Evolutionary conservation across 2,329 filamentous ascomycete genomes (phyloP).

Genomic region (Penicillium frequentans): DNA sequence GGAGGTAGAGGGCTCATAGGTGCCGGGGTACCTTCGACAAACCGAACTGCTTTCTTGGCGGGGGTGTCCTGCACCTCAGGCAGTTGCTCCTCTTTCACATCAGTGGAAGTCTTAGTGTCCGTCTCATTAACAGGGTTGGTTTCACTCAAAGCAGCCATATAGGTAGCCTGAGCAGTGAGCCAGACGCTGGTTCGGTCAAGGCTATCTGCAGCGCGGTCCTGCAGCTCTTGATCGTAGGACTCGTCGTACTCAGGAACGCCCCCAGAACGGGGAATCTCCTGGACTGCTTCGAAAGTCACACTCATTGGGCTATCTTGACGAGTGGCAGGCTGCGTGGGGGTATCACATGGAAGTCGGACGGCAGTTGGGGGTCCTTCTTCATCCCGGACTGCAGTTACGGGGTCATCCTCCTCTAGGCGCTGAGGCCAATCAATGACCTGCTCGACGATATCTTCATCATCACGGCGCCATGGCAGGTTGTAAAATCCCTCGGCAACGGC

Average conservation of each 20-base stretch:
- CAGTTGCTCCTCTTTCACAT: constrained; percentile 18
- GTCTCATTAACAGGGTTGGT: constrained; percentile 56
- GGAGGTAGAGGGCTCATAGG: constrained; percentile 39
- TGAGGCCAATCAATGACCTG: constrained; percentile 63
- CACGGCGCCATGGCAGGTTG: constrained; percentile 70
- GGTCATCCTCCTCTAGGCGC: constrained; percentile 36
- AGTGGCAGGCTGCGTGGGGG: constrained; percentile 25
- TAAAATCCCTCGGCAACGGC: constrained; percentile 94
- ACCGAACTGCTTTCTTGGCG: constrained; percentile 32
- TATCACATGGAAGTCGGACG: constrained; percentile 50
- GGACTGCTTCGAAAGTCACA: constrained; percentile 25
- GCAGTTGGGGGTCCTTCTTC: constrained; percentile 38
- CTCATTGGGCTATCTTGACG: constrained; percentile 29
- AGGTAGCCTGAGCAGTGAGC: constrained; percentile 78
- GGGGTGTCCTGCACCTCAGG: constrained; percentile 20
- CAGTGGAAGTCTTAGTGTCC: constrained; percentile 20
- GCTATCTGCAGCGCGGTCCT: constrained; percentile 69
- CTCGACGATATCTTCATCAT: constrained; percentile 57
- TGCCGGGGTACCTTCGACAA: constrained; percentile 37
- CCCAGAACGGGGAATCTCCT: constrained; percentile 63
- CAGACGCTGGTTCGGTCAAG: constrained; percentile 83
- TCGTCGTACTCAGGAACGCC: constrained; percentile 64
- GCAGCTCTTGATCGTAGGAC: constrained; percentile 71
- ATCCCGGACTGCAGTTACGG: constrained; percentile 34
- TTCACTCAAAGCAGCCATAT: constrained; percentile 65